Evolutionary conservation across 75 land plant genomes (phyloP).

Genomic region (Pinus taeda): DNA sequence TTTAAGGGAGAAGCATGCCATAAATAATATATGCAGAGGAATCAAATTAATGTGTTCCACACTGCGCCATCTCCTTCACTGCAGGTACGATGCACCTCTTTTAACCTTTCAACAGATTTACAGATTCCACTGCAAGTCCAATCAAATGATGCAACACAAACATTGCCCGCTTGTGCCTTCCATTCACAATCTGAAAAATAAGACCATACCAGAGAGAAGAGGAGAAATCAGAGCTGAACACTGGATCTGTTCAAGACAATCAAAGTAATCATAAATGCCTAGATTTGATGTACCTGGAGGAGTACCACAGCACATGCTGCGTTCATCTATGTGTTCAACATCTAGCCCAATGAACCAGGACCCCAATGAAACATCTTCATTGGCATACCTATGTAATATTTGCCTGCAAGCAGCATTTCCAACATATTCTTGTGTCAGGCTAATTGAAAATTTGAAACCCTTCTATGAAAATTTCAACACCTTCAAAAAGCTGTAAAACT

Average conservation of each 20-base stretch:
- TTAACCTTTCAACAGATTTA: slow-evolving; percentile 34
- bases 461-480: background rate
- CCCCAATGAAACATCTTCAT: slow-evolving; percentile 63
- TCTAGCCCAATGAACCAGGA: slow-evolving; percentile 65
- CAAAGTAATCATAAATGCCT: background rate
- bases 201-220: background rate
- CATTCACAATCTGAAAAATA: slow-evolving; percentile 33
- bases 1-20: too few relatives aligned
- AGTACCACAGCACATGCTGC: slow-evolving; percentile 48
- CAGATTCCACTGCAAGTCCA: slow-evolving; percentile 51
- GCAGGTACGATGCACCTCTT: slow-evolving; percentile 26
- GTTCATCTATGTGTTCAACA: slow-evolving; percentile 49
- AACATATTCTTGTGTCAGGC: background rate
- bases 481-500: background rate
- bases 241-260: background rate
- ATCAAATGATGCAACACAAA: slow-evolving; percentile 40
- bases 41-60: slow-evolving; percentile 16
- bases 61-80: slow-evolving; percentile 19
- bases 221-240: background rate
- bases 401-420: slow-evolving; percentile 24
- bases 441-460: background rate
- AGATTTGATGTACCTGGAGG: slow-evolving; percentile 23
- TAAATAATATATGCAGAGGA: background rate
- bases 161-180: slow-evolving; percentile 47
- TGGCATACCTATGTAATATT: slow-evolving; percentile 53